phyloP scores from a whole-genome alignment of 495 filamentous ascomycete species.

The Parachaetomium inaequale region DNA sequence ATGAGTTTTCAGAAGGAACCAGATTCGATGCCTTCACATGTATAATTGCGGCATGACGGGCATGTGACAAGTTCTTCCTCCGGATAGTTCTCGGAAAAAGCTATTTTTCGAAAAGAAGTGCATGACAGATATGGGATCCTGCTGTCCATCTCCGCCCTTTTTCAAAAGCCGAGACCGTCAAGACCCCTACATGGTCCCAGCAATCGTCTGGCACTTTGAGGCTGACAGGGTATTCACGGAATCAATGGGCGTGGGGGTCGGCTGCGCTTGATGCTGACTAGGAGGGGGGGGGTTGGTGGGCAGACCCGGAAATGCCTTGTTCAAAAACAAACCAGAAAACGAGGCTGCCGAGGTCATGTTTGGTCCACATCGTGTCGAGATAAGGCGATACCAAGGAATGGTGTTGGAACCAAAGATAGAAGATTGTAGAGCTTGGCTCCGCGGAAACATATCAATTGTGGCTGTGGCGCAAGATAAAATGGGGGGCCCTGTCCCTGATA shows the following conservation, averaged over 20 bases:
- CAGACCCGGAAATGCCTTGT: background rate
- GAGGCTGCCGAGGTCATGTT: background rate
- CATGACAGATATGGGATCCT: too few relatives aligned
- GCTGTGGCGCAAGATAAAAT: too few relatives aligned
- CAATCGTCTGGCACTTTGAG: background rate
- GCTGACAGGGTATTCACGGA: background rate
- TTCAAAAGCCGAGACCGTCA: background rate
- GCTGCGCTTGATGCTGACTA: background rate
- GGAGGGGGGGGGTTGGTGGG: background rate
- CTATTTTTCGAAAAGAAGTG: too few relatives aligned
- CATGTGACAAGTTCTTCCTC: too few relatives aligned
- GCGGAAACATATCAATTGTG: background rate
- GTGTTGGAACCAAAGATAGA: background rate
- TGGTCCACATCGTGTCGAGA: background rate
- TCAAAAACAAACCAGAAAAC: background rate
- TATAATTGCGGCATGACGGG: too few relatives aligned
- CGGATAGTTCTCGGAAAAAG: too few relatives aligned
- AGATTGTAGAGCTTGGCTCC: background rate
- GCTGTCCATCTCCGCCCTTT: too few relatives aligned
- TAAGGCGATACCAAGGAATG: background rate
- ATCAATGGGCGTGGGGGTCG: background rate
- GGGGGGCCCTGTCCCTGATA: too few relatives aligned
- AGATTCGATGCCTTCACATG: too few relatives aligned
- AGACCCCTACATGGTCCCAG: background rate
- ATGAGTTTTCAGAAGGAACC: too few relatives aligned